Evolutionary conservation across 495 filamentous ascomycete species (phyloP).

Genomic region (Penicillium manginii): DNA sequence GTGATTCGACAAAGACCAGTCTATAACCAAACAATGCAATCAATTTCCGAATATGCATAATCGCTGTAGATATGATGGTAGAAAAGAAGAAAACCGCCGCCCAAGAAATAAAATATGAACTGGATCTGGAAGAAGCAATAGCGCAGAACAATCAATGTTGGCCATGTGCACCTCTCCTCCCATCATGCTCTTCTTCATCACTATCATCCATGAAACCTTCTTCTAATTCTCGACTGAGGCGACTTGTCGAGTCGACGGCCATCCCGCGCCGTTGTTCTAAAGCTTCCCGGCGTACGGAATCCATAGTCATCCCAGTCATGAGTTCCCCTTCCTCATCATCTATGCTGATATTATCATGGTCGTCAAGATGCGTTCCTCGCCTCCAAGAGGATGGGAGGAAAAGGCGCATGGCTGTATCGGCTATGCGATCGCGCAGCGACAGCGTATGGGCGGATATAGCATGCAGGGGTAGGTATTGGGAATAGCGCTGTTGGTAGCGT

Average conservation of each 20-base stretch:
- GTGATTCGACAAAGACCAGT: not conserved
- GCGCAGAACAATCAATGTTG: conserved; percentile 3
- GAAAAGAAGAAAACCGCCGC: not conserved
- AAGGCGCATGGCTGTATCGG: conserved; percentile 55
- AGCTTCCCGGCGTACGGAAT: conserved; percentile 52
- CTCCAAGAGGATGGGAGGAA: conserved; percentile 62
- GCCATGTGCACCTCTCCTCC: not conserved
- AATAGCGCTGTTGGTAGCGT: conserved; percentile 73
- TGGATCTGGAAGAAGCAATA: not conserved
- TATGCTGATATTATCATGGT: conserved; percentile 66
- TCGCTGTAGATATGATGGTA: not conserved
- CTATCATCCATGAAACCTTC: conserved; percentile 85
- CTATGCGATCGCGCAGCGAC: conserved; percentile 64
- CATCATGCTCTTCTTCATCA: conserved; percentile 58
- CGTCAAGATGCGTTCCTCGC: conserved; percentile 41
- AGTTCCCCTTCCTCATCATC: conserved; percentile 70
- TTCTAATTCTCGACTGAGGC: conserved; percentile 81
- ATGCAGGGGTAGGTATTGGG: conserved; percentile 69
- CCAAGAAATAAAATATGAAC: not conserved
- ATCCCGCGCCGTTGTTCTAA: conserved; percentile 49
- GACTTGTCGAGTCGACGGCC: conserved; percentile 47
- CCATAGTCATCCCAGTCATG: conserved; percentile 62
- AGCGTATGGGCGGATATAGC: conserved; percentile 63
- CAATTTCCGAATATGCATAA: not conserved
- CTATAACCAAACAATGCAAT: not conserved